Conservation (phyloP, 1,284 basidiomycete species). For the Vanrija sp. region DNA sequence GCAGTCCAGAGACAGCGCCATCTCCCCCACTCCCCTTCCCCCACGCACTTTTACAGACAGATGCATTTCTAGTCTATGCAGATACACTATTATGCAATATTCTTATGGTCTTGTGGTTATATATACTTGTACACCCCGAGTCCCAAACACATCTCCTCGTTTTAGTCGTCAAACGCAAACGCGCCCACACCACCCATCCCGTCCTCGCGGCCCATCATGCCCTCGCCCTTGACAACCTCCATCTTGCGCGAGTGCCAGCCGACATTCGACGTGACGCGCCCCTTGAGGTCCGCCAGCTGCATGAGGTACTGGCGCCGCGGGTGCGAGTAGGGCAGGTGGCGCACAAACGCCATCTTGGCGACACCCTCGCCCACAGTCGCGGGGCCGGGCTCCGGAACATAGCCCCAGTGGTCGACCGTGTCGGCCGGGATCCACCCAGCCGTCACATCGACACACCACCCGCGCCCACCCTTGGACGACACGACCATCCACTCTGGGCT, state of each 20-base stretch:
- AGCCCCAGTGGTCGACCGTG: slow-evolving; percentile 13
- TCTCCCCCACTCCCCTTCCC: no score
- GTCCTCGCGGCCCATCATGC: slow-evolving; percentile 85
- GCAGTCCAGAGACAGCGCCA: background rate
- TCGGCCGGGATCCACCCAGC: slow-evolving; percentile 63
- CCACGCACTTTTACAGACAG: no score
- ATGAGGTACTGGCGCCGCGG: slow-evolving; percentile 66
- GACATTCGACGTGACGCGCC: slow-evolving; percentile 80
- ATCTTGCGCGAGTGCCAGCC: slow-evolving; percentile 97
- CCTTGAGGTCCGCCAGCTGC: slow-evolving; percentile 72
- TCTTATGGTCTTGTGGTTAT: background rate
- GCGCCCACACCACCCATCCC: slow-evolving; percentile 90
- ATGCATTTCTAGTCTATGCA: no score
- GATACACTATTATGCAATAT: no score
- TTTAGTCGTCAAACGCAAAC: slow-evolving; percentile 73
- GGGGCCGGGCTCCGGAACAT: background rate
- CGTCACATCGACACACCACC: slow-evolving; percentile 90
- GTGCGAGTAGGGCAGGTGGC: slow-evolving; percentile 52
- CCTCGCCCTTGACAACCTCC: slow-evolving; percentile 88
- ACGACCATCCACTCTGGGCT: slow-evolving; percentile 74
- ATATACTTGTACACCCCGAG: background rate
- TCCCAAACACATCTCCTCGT: background rate
- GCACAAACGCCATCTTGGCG: slow-evolving; percentile 27
- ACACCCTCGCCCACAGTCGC: slow-evolving; percentile 9
- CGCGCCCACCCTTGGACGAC: slow-evolving; percentile 83